Base-by-base conservation (phyloP, 2,329 filamentous ascomycete genomes). In the Fusarium succisae region DNA sequence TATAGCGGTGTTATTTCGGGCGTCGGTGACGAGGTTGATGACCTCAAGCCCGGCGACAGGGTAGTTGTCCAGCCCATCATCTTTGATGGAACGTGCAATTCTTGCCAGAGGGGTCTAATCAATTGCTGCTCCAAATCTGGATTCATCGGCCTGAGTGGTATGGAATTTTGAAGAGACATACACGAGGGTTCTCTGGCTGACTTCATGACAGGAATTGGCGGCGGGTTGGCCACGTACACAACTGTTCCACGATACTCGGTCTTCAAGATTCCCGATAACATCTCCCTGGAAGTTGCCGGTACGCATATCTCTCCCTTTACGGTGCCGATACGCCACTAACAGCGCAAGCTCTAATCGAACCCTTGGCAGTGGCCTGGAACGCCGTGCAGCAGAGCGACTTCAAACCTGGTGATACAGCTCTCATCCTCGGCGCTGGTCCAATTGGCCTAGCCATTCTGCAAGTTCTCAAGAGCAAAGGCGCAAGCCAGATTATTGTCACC, bases 301-400 rank as follows among this genome's bases (percentile, higher is more conserved):
- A 54, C 8, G 24, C 3, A 38, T 5, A 4, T 22, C 1, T 1
- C 15, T 9, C 9, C 30, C 6, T 4, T 6, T 1, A 11, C 4
- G 8, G 2, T 17, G 18, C 17, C 2, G 7, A 38, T 22, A 9
- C 10, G 4, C 35, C 4, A 38, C 50, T 54, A 17, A 54, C 14
- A 8, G 50, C 5, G 3, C 3, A 28, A 38, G 50, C 50, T 0
- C 35, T 54, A 3, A 7, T 54, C 1, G 50, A 54, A 28, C 50
- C 35, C 3, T 13, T 54, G 14, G 50, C 50, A 2, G 50, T 54
- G 10, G 35, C 51, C 10, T 54, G 35, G 51, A 39, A 28, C 4
- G 51, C 51, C 11, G 51, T 39, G 24, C 6, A 17, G 18, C 51
- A 15, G 18, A 39, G 51, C 6, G n/a, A 39, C 18, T 54, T 54